Base-by-base conservation (phyloP, 2,329 filamentous ascomycete species). In the Thermomyces lanuginosus region DNA sequence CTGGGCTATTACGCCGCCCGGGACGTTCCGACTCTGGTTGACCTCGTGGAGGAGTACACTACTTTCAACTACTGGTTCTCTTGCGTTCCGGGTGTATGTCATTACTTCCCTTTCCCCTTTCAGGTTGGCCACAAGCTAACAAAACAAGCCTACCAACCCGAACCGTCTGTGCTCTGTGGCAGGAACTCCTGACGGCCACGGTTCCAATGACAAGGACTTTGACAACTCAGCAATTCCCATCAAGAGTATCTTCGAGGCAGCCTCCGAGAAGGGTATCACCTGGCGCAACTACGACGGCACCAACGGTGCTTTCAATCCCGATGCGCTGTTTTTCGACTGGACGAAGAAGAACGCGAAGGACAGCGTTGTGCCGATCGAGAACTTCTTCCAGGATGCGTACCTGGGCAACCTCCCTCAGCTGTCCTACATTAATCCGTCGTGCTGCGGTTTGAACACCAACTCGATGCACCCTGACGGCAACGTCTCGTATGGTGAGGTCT, bases 31-130 rank as follows among this genome's bases (percentile, higher is more conserved):
- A 49, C 59, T 26, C 43, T 61, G 26, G 54, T 49, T 11, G 30
- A 43, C 5, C 34, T 61, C 32, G 45, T 48, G 16, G 45, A 60
- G 28, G 52, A 59, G 34, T 61, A 49, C 30, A 38, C 48, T 8
- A 53, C 51, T 7, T 60, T 61, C 29, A 58, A 60, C 45, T 46
- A 55, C 41, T 61, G 56, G 57, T 49, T 56, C 40, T 56, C 53
- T 19, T 51, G 50, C 29, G 37, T 57, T 10, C 51, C 53, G 2
- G 56, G 56, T 4, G 54, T 58, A 43, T 41, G 52, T 51, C 11
- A n/a, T 19, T 13, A 16, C 12, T 10, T 9, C 13, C 13, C 12
- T 10, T 24, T 11, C n/a, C n/a, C 15, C n/a, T 11, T 8, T 24
- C 10, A 19, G 21, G 12, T 19, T 24, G 11, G 12, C 15, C 9